Base-by-base conservation (phyloP, 2,329 filamentous ascomycete species). In the Cladophialophora exuberans region DNA sequence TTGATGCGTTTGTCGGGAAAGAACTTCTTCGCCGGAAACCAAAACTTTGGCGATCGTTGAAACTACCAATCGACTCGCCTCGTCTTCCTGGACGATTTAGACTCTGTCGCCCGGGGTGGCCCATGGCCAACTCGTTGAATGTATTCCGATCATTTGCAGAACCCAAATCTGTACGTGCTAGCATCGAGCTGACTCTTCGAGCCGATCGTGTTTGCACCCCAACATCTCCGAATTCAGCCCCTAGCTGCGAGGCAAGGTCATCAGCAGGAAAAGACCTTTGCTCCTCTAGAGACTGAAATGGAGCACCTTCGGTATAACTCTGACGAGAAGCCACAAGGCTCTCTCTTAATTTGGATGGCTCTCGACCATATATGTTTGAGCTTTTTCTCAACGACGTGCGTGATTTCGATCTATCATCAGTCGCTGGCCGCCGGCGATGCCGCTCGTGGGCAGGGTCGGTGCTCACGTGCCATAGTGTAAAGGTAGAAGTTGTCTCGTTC, bases 101-200 rank as follows among this genome's bases (percentile, higher is more conserved):
- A 36, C 71, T 74, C 51, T 69, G 75, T 71, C 63, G 72, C 64
- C 51, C 73, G 67, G 47, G 69, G 70, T 72, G 76, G 63, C 73
- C 76, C 50, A 76, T 76, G 13, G 83, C 80, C 56, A 86, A 82
- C 44, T 96, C 91, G 23, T 85, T 82, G 67, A 96, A 95, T n/a
- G 86, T 82, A 1, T 86, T 80, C 65, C 89, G 82, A 63, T 96
- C 91, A 62, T 93, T 89, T 13, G 87, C 94, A 7, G 89, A 87
- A 0, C 90, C 93, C 17, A 97, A 76, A 68, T 97, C 93, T 26
- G 89, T 88, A 65, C 93, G 82, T 13, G 92, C 92, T 49, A 97
- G 79, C 73, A 96, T 82, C 13, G 93, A 97, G 74, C 94, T 99
- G 22, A 97, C 88, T 46, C 94, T 84, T 38, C 94, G 84, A n/a